Evolutionary conservation across 257 asterid species (phyloP), one percentile per base, ranked within the genome.

Genomic region (Nicotiana noctiflora): DNA sequence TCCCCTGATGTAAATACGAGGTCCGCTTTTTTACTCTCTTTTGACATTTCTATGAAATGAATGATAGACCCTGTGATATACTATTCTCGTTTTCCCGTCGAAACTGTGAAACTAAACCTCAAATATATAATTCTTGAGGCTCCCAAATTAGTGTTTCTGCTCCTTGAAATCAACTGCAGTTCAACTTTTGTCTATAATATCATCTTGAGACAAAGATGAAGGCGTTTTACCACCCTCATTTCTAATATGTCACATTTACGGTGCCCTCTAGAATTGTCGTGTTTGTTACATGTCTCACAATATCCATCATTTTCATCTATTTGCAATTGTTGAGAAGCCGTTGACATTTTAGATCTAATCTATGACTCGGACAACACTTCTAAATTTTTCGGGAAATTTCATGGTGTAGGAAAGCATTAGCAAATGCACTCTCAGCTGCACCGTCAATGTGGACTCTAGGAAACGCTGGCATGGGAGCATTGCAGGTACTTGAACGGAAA

Each of bases 391-490:
- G 6, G 40, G 34, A 34, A 8, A 81, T 83, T 83, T 84, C 51
- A 72, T 53, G 27, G 86, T 81, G 60, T 90, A 93, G 99, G 92
- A 92, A 89, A 89, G 99, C 98, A 62, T 87, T 95, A 74, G 98
- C 99, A 52, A 95, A 93, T 80, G 98, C 98, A 29, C 88, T 95
- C 85, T 92, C 99, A 53, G 89, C 91, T 34, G 99, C 99, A 29
- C 97, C 99, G 27, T 95, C 99, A 29, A 91, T 95, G 93, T 95
- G 99, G 99, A 95, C 97, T 75, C 91, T 95, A 15, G 99, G 99
- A 81, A 95, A 95, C 75, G 99, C 98, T 8, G 99, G 99, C 91
- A 95, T 95, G 98, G 98, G 99, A 81, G 99, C 97, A 21, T 89
- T 95, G 82, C 97, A 92, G 98, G 98, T 93, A 75, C 34, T 68